Evolutionary conservation across 1,284 basidiomycete genomes (phyloP).

Genomic region (Cutaneotrichosporon sp.): DNA sequence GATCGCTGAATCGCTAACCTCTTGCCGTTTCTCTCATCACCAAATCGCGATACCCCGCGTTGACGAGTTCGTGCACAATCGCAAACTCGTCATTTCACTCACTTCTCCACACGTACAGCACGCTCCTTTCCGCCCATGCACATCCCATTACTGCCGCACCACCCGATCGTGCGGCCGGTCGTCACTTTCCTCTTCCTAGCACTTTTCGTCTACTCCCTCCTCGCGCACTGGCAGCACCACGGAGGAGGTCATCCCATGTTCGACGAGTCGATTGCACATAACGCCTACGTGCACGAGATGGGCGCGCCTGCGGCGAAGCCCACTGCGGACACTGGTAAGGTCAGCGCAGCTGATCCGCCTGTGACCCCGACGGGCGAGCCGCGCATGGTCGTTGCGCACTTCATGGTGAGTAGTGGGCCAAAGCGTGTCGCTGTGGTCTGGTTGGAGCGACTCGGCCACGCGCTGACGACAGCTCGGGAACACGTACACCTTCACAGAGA

Average conservation of each 20-base stretch:
- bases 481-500: constrained; percentile 42
- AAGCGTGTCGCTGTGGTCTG: too few species aligned
- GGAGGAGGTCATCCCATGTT: constrained; percentile 7
- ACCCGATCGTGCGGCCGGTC: constrained; percentile 14
- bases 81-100: background rate
- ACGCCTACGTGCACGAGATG: background rate
- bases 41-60: too few species aligned
- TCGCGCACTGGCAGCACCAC: constrained; percentile 21
- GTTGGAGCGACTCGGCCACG: too few species aligned
- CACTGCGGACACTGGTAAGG: background rate
- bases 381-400: constrained; percentile 42
- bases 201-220: constrained; percentile 13
- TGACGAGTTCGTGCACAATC: background rate
- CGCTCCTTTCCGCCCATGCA: background rate
- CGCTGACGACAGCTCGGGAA: constrained; percentile 41
- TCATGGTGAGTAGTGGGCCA: constrained; percentile 49
- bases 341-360: background rate
- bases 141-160: constrained; percentile 4
- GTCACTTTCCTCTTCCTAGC: constrained; percentile 12
- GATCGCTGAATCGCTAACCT: too few species aligned
- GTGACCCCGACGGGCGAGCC: background rate
- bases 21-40: too few species aligned
- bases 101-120: background rate
- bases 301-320: background rate
- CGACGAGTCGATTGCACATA: background rate